Evolutionary conservation across 169 alveolate genomes (phyloP).

Genomic region (Haemoproteus tartakovskyi): DNA sequence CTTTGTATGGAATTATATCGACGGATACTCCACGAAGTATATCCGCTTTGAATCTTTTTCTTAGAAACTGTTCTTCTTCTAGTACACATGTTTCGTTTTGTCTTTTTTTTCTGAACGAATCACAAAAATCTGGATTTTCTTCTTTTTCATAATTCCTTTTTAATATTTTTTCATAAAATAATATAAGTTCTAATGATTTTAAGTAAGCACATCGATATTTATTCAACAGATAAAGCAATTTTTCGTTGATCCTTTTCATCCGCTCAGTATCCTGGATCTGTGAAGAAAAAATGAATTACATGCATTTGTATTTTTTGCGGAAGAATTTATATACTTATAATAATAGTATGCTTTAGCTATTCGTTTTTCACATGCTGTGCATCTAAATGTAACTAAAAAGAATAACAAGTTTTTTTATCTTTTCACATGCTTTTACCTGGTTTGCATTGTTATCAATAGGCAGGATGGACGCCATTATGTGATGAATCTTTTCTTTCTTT

Average conservation of each 20-base stretch:
- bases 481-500: no score
- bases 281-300: no score
- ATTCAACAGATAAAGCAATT: slow-evolving; percentile 22
- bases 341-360: no score
- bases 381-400: no score
- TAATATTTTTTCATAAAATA: slow-evolving; percentile 25
- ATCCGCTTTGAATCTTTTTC: slow-evolving; percentile 7
- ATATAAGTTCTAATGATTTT: slow-evolving; percentile 18
- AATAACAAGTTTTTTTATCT: no score
- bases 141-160: slow-evolving; percentile 5
- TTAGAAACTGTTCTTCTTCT: slow-evolving; percentile 33
- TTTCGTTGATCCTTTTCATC: slow-evolving; percentile 34
- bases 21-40: not conserved
- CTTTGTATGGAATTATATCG: not conserved
- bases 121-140: slow-evolving; percentile 19
- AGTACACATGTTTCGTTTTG: slow-evolving; percentile 4
- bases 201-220: slow-evolving; percentile 50
- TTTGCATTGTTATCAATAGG: no score
- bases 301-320: no score
- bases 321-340: no score
- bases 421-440: no score
- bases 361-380: no score
- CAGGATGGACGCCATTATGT: no score
- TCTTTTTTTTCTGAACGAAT: slow-evolving; percentile 2
- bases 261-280: slow-evolving; percentile 25